Conservation (phyloP, 805 yeast species). For the Maudiozyma barnettii region DNA sequence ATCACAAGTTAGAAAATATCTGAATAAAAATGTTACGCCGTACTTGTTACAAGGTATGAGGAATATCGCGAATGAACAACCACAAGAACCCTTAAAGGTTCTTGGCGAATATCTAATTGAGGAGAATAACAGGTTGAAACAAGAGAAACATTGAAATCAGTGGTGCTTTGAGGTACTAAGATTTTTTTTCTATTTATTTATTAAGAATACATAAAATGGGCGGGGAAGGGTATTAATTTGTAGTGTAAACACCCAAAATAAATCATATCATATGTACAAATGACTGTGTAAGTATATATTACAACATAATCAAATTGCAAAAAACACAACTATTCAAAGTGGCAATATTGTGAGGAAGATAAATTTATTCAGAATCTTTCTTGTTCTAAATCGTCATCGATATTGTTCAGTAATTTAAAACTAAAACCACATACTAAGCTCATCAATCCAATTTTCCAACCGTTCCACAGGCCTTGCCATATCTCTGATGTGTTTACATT, state of each 20-base stretch:
- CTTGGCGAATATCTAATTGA: constrained; percentile 47
- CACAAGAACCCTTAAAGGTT: constrained; percentile 43
- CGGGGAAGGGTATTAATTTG: too few relatives aligned
- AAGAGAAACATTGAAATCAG: neutral
- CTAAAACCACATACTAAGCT: constrained; percentile 83
- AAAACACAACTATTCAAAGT: too few relatives aligned
- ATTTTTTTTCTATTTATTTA: too few relatives aligned
- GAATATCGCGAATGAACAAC: constrained; percentile 40
- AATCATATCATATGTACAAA: neutral
- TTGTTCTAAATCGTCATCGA: constrained; percentile 33
- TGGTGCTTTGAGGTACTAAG: too few relatives aligned
- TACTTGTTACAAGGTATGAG: constrained; percentile 55
- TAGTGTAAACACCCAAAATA: too few relatives aligned
- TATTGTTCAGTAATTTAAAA: constrained; percentile 45
- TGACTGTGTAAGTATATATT: neutral
- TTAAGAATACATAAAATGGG: neutral
- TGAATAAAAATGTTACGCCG: constrained; percentile 57
- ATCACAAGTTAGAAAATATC: constrained; percentile 58
- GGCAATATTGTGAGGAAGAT: too few relatives aligned
- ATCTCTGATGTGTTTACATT: constrained; percentile 1
- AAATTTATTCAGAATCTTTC: constrained; percentile 34
- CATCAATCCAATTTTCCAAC: constrained; percentile 82
- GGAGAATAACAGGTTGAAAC: constrained; percentile 21
- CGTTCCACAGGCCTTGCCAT: constrained; percentile 51
- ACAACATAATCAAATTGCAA: neutral